A percentile compares a stretch with the other conserved stretches of the same genome.
Conservation (phyloP, 768 basidiomycete species). For the Russula earlei region DNA sequence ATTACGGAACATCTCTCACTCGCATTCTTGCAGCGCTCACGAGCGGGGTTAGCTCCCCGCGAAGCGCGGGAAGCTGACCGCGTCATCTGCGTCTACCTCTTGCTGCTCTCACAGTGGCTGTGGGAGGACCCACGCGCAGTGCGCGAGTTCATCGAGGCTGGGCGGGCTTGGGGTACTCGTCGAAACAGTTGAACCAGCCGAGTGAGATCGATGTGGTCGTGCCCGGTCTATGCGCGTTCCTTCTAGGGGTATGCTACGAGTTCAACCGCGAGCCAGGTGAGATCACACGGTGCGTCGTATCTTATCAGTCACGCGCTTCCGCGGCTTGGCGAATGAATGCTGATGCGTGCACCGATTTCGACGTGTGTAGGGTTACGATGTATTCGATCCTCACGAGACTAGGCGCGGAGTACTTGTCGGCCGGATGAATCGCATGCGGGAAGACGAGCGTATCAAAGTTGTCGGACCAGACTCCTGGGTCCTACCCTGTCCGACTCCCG, state of each 20-base stretch:
- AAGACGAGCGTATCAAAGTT: conserved; percentile 87
- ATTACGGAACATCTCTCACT: conserved; percentile 86
- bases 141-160: conserved; percentile 81
- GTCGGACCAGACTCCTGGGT: conserved; percentile 83
- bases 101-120: conserved; percentile 81
- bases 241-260: conserved; percentile 92
- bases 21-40: conserved; percentile 66
- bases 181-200: conserved; percentile 87
- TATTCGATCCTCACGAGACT: conserved; percentile 85
- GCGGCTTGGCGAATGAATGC: neutral
- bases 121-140: conserved; percentile 93
- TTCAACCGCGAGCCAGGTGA: conserved; percentile 94
- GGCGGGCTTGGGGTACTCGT: conserved; percentile 86
- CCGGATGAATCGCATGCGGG: conserved; percentile 77
- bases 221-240: conserved; percentile 83
- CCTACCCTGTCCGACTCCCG: conserved; percentile 37
- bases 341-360: neutral
- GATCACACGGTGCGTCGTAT: conserved; percentile 67
- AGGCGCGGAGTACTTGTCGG: conserved; percentile 84
- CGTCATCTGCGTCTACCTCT: conserved; percentile 77
- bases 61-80: conserved; percentile 88
- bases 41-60: conserved; percentile 53
- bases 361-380: conserved; percentile 55
- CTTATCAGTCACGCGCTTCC: neutral
- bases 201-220: conserved; percentile 78